Base-by-base conservation (phyloP, 768 basidiomycete genomes). In the Trametes maxima region DNA sequence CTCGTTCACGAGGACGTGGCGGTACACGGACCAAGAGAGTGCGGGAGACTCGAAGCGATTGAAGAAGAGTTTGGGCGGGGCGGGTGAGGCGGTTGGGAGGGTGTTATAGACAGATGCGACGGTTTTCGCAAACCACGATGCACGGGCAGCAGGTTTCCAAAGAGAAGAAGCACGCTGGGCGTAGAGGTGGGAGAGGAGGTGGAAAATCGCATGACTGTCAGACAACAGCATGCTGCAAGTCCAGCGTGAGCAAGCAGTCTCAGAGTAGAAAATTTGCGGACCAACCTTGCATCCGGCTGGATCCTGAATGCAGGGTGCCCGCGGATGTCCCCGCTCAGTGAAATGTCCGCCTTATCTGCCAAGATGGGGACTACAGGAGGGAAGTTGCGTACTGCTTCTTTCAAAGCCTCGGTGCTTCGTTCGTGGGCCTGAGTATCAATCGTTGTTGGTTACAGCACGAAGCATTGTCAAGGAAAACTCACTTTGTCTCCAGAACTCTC, bases 131-230 rank as follows among this genome's bases (percentile, higher is more conserved):
- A 97, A 85, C 95, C 95, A 98, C 0, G 80, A 70, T 1, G 82
- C 68, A 35, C 82, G 77, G 0, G 72, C 68, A 0, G 88, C 77
- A 14, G 88, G 85, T 77, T 95, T 98, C 95, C 95, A 98, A 2
- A 96, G 72, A 0, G 86, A 72, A 10, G 75, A 79, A 0, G 92
- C 90, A 7, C 93, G 88, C 44, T 89, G 85, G 3, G 83, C 91
- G 72, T 98, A 98, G 22, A 98, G 84, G 68, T 95, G 92, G 0
- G 92, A 90, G 3, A 98, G 81, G 8, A 97, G 83, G 65, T 97
- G 89, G 0, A 94, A 75, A 2, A 82, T 71, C 0, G 82, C 80
- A 10, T 78, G 73, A 24, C 82, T 69, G 16, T 76, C 70, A 65
- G 67, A 60, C 14, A 54, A 46, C 19, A 46, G 58, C 37, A 33